phyloP scores from a whole-genome alignment of 495 filamentous ascomycete genomes.

The Cercophora newfieldiana region DNA sequence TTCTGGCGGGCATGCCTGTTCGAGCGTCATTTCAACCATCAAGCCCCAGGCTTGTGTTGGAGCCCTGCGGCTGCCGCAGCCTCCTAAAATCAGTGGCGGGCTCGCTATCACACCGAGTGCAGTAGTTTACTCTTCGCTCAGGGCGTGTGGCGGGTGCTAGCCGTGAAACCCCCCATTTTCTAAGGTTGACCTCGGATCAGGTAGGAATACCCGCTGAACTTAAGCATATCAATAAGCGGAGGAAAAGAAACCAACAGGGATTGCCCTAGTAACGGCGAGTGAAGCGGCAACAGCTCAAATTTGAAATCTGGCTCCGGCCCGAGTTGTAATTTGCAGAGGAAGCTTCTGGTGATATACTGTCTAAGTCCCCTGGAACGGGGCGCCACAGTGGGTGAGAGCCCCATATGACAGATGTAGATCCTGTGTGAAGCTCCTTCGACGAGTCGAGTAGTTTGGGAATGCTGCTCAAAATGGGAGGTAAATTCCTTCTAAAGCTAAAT shows the following conservation, averaged over 20 bases:
- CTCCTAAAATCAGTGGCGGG: constrained; percentile 50
- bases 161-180: constrained; percentile 29
- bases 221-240: constrained; percentile 77
- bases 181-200: constrained; percentile 64
- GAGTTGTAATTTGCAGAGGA: constrained; percentile 70
- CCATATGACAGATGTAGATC: constrained; percentile 35
- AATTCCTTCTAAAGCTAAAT: constrained; percentile 71
- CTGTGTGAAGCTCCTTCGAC: constrained; percentile 62
- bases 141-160: constrained; percentile 7
- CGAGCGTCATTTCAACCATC: constrained; percentile 61
- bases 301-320: constrained; percentile 64
- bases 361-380: constrained; percentile 64
- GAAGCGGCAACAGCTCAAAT: constrained; percentile 72
- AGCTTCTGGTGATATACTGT: constrained; percentile 55
- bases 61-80: constrained; percentile 35
- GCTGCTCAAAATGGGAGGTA: constrained; percentile 72
- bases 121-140: constrained; percentile 42
- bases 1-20: constrained; percentile 66
- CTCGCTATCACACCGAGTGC: constrained; percentile 43
- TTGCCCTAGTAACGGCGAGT: constrained; percentile 70
- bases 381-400: constrained; percentile 60
- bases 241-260: constrained; percentile 74
- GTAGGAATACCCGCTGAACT: constrained; percentile 71
- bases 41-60: constrained; percentile 53
- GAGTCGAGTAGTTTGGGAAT: constrained; percentile 72